Conservation (phyloP, 345 rosid species). For the Lumnitzera littorea region DNA sequence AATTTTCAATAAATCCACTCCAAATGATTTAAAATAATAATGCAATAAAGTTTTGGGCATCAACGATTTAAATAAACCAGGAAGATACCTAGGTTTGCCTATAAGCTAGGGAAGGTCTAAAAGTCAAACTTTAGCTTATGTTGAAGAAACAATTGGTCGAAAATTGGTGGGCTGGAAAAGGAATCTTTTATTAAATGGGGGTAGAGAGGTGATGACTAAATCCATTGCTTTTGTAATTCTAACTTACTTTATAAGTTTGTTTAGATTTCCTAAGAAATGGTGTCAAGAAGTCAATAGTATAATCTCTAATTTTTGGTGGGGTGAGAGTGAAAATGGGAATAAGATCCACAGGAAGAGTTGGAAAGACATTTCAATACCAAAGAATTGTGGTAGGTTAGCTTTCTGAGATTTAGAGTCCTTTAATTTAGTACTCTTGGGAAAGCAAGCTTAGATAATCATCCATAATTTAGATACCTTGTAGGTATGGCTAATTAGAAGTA, state of each 20-base stretch:
- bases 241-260: too few relatives aligned
- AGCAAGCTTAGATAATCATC: not conserved
- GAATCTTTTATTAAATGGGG: too few relatives aligned
- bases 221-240: not conserved
- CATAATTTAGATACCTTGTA: not conserved
- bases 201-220: not conserved
- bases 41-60: not conserved
- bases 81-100: not conserved
- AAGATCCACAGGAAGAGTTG: not conserved
- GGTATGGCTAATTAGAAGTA: not conserved
- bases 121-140: not conserved
- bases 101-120: not conserved
- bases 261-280: not conserved
- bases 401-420: not conserved
- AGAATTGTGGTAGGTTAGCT: not conserved
- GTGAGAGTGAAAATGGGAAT: not conserved
- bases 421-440: not conserved
- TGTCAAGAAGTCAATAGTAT: not conserved
- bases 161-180: constrained; percentile 2
- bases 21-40: not conserved
- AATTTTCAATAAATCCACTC: not conserved
- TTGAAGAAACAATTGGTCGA: not conserved
- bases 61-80: not conserved
- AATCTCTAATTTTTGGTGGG: not conserved
- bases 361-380: not conserved